Conservation (phyloP, 2,329 filamentous ascomycete genomes). For the Colletotrichum endophyticum region DNA sequence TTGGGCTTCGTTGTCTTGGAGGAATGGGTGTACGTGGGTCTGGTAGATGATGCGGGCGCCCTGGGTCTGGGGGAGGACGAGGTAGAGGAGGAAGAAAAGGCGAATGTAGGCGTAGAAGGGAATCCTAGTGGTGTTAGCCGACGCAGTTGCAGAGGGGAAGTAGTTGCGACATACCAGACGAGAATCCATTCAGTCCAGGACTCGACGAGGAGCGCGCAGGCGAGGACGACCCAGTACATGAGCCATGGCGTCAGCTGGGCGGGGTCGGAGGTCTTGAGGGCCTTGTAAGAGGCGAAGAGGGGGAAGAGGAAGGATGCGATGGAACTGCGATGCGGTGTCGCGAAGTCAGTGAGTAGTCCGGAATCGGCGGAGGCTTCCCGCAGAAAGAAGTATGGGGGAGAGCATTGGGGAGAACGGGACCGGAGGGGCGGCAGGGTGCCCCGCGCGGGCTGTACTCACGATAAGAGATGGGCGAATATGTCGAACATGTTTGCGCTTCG, state of each 20-base stretch:
- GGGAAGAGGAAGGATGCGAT: slow-evolving; percentile 91
- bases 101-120: slow-evolving; percentile 95
- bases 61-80: slow-evolving; percentile 97
- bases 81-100: slow-evolving; percentile 85
- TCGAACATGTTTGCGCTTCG: slow-evolving; percentile 68
- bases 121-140: slow-evolving; percentile 56
- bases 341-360: not conserved
- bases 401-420: no score
- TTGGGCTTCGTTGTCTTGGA: slow-evolving; percentile 81
- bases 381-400: not conserved
- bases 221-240: slow-evolving; percentile 98
- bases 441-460: slow-evolving; percentile 59
- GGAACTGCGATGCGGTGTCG: slow-evolving; percentile 59
- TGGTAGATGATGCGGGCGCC: slow-evolving; percentile 88
- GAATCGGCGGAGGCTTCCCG: not conserved
- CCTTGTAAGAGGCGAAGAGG: slow-evolving; percentile 97
- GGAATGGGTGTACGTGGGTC: slow-evolving; percentile 84
- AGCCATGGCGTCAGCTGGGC: slow-evolving; percentile 94
- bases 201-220: slow-evolving; percentile 80
- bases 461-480: slow-evolving; percentile 77
- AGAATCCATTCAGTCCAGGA: slow-evolving; percentile 89
- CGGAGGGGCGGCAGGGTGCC: not conserved
- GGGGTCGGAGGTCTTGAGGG: slow-evolving; percentile 89
- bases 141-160: not conserved
- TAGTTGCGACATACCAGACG: slow-evolving; percentile 62